Evolutionary conservation across 345 rosid genomes (phyloP).

Genomic region (Gossypium sturtianum): DNA sequence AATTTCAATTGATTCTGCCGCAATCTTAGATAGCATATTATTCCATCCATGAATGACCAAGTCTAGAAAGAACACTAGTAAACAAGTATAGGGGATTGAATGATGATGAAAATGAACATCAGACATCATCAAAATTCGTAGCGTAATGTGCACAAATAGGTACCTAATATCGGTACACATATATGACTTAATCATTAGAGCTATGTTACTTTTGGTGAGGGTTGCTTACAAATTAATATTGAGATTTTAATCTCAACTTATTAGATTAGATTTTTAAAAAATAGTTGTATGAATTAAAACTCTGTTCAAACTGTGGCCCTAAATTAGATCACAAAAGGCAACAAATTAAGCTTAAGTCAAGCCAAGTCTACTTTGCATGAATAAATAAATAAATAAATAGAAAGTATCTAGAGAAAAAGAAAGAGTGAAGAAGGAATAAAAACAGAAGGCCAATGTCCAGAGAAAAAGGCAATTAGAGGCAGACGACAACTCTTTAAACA

Average conservation of each 20-base stretch:
- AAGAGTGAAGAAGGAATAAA: slow-evolving; percentile 1
- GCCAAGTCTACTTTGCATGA: not conserved
- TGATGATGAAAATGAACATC: not conserved
- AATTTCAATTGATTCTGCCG: slow-evolving; percentile 7
- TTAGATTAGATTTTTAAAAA: too few species aligned
- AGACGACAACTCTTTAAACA: slow-evolving; percentile 11
- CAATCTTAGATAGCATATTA: not conserved
- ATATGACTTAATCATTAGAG: not conserved
- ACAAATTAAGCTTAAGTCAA: not conserved
- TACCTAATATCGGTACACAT: not conserved
- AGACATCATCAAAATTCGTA: not conserved
- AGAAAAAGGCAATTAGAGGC: slow-evolving; percentile 7
- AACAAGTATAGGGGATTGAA: not conserved
- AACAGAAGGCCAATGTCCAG: slow-evolving; percentile 11
- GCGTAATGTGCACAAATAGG: not conserved
- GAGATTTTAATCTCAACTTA: too few species aligned
- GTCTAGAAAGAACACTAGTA: not conserved
- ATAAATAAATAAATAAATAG: not conserved
- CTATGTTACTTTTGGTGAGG: not conserved
- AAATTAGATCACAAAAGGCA: not conserved
- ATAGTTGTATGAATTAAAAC: too few species aligned
- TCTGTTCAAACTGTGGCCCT: too few species aligned
- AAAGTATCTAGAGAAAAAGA: not conserved
- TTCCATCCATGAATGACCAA: not conserved
- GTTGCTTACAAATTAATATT: not conserved